Conservation (phyloP, 1,284 basidiomycete species). For the Boletellus deceptivus region DNA sequence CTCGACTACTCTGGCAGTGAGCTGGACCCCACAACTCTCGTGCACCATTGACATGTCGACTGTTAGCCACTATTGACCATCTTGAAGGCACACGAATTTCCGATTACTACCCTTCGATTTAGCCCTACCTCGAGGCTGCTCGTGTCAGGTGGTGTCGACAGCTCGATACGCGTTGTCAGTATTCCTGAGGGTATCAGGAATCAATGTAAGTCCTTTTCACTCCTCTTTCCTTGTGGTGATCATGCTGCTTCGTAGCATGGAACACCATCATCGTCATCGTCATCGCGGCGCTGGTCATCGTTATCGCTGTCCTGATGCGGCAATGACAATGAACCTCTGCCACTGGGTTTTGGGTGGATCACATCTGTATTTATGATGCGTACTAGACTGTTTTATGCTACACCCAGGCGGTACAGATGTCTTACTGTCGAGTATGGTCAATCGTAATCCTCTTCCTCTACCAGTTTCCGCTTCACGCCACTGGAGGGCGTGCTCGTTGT, state of each 20-base stretch:
- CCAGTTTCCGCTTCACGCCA: conserved; percentile 72
- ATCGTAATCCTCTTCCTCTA: conserved; percentile 85
- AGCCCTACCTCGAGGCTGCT: conserved; percentile 81
- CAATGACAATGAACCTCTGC: conserved; percentile 5
- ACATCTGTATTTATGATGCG: conserved; percentile 28
- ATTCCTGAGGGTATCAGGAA: conserved; percentile 60
- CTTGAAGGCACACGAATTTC: conserved; percentile 93
- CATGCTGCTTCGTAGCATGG: conserved; percentile 39
- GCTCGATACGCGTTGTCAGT: conserved; percentile 78
- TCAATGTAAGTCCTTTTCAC: conserved; percentile 46
- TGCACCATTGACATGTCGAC: conserved; percentile 3
- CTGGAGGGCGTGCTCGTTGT: conserved; percentile 50
- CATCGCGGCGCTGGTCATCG: conserved; percentile 28
- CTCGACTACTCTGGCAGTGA: conserved; percentile 73
- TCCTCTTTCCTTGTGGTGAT: conserved; percentile 1
- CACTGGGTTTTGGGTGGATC: not conserved
- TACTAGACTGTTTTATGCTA: conserved; percentile 23
- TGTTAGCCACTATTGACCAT: conserved; percentile 82
- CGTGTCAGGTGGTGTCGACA: conserved; percentile 92
- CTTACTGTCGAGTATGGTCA: conserved; percentile 28
- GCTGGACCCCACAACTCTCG: conserved; percentile 22
- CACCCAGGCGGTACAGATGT: conserved; percentile 2
- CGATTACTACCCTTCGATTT: conserved; percentile 87
- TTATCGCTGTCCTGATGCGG: conserved; percentile 34
- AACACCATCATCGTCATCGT: conserved; percentile 38